Evolutionary conservation across 176 grass and related monocot species (phyloP).

Genomic region (Hordeum vulgare): MorexV3_pseudomolecules_assembly NC_058519.1:540189953-540190452

Average conservation of each 20-base stretch:
- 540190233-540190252: background rate
- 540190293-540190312: background rate
- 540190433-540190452: background rate
- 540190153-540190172: background rate
- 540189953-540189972: background rate
- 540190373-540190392: too few relatives aligned
- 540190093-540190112: background rate
- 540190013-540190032: background rate
- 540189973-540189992: background rate
- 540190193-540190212: background rate
- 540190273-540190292: background rate
- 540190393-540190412: too few relatives aligned
- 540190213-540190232: background rate
- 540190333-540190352: background rate
- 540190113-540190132: background rate
- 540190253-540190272: background rate
- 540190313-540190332: background rate
- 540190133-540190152: background rate
- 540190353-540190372: background rate
- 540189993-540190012: background rate
- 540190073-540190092: background rate
- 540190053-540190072: background rate
- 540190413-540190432: background rate
- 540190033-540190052: background rate
- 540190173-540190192: background rate